phyloP scores from a whole-genome alignment of 2,329 filamentous ascomycete genomes.

The Epichloe scottii region DNA sequence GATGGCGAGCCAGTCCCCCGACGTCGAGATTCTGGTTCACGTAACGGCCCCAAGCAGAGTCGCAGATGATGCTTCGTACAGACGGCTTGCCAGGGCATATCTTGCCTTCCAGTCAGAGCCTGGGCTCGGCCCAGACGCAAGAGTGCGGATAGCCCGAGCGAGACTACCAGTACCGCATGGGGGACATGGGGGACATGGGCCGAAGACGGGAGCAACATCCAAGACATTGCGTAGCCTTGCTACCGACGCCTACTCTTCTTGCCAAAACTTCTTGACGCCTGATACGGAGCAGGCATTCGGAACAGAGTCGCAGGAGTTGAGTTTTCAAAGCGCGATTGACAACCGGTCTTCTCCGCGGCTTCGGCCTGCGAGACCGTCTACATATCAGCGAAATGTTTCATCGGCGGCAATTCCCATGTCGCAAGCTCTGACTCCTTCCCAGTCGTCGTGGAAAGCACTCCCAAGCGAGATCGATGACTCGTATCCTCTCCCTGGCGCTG shows the following conservation, averaged over 20 bases:
- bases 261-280: constrained; percentile 6
- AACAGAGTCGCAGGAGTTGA: constrained; percentile 27
- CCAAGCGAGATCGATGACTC: constrained; percentile 44
- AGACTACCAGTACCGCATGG: neutral
- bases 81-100: constrained; percentile 38
- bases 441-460: constrained; percentile 28
- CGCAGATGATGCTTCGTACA: constrained; percentile 35
- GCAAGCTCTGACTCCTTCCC: constrained; percentile 9
- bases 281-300: constrained; percentile 13
- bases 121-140: neutral
- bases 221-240: neutral
- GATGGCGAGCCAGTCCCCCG: constrained; percentile 16
- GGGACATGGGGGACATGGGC: no score
- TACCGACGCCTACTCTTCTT: neutral
- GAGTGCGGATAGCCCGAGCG: neutral
- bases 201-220: neutral
- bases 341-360: constrained; percentile 26
- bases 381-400: neutral
- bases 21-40: constrained; percentile 44
- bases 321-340: constrained; percentile 32
- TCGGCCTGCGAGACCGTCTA: neutral
- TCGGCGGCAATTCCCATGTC: neutral
- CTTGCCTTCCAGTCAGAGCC: constrained; percentile 32
- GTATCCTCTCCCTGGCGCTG: constrained; percentile 26
- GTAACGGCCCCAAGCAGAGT: constrained; percentile 37